phyloP scores from a whole-genome alignment of 306 rosid species.

The Quercus alba region DNA sequence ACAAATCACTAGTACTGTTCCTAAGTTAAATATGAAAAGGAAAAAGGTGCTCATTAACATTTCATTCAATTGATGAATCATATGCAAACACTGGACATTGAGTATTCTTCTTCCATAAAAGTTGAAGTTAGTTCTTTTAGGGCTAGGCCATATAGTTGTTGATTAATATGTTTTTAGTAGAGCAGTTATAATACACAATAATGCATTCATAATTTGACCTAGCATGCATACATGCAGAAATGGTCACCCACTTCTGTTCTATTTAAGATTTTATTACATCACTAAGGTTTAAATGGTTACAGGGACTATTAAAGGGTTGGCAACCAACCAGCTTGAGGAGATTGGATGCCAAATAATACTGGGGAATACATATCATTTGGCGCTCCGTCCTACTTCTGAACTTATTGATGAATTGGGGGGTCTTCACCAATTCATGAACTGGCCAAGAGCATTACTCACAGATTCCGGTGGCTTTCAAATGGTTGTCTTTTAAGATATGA shows the following conservation, averaged over 20 bases:
- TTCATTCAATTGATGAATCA: background rate
- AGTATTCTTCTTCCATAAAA: background rate
- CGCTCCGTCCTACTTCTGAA: conserved; percentile 89
- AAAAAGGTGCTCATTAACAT: background rate
- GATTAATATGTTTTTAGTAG: background rate
- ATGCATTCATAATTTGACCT: background rate
- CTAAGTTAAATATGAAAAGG: background rate
- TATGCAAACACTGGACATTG: background rate
- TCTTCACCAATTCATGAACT: conserved; percentile 92
- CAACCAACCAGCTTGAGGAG: conserved; percentile 81
- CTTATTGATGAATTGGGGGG: conserved; percentile 89
- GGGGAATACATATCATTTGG: conserved; percentile 95
- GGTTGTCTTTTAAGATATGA: conserved; percentile 39
- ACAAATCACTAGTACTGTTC: background rate
- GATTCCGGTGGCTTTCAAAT: conserved; percentile 98
- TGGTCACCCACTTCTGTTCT: background rate
- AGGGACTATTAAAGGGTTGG: conserved; percentile 89
- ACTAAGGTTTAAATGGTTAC: conserved; percentile 23
- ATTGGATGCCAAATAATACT: conserved; percentile 97
- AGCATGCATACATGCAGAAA: background rate
- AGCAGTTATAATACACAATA: background rate
- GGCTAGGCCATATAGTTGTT: background rate
- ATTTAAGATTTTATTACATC: background rate
- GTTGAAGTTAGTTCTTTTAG: background rate
- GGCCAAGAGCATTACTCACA: conserved; percentile 92